Evolutionary conservation across 192 early-diverging fungal species (phyloP), one percentile per base, ranked within the genome.

Genomic region (Linderina pennispora): DNA sequence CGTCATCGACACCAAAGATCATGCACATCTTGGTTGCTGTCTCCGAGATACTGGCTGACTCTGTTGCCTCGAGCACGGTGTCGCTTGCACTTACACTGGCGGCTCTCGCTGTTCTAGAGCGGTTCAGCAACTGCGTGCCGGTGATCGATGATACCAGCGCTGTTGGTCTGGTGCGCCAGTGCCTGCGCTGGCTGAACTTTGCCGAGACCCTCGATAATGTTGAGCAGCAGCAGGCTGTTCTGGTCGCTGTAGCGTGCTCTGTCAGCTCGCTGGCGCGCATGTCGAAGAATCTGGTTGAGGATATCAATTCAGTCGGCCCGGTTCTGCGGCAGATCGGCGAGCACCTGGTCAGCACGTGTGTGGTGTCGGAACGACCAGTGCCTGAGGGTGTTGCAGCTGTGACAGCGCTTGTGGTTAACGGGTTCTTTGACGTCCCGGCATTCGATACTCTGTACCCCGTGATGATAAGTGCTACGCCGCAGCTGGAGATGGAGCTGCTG

Each of bases 301-400:
- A 40, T 0, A 40, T 38, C 6, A 18, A 25, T 13, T 36, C 39
- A 0, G 54, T 52, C 16, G 43, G 43, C 0, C 43, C 55, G 17
- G 40, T 41, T 19, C 45, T 65, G 59, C 59, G 55, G 3, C 54
- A 50, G 49, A 36, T 53, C 7, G 66, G 53, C 23, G 42, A 45
- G 47, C 46, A 37, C 38, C 46, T 70, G 8, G 47, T 48, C 1
- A 47, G 46, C 8, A 33, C 23, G 2, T 55, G 67, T 31, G 52
- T 70, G 25, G 25, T 62, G 23, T 45, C 50, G 0, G 59, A 58
- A 23, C 48, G 46, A 0, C 67, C 67, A 0, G 34, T 59, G 8
- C 34, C 55, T 10, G 55, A 53, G 8, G 67, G 67, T 18, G 50
- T 50, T 7, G 40, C 18, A 0, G 55, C 60, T 0, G 40, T 50